phyloP scores from a whole-genome alignment of 2,329 filamentous ascomycete genomes.

The Cercospora sp. region DNA sequence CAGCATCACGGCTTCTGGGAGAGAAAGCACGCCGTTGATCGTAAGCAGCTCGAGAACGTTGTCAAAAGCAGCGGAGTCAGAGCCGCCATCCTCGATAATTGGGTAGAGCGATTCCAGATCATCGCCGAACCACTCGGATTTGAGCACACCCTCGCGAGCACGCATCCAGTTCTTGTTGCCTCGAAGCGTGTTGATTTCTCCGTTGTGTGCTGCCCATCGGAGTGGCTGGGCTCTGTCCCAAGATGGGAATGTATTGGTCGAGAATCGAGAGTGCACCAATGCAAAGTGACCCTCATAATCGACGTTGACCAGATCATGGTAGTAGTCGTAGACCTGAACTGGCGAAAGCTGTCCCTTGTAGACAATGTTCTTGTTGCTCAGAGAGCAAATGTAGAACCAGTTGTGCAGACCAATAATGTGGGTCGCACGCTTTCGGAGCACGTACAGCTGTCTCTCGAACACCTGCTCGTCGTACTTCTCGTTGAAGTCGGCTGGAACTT shows the following conservation, averaged over 20 bases:
- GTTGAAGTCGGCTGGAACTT: slow-evolving; percentile 74
- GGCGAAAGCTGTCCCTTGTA: slow-evolving; percentile 97
- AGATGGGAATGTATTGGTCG: slow-evolving; percentile 96
- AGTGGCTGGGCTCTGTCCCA: slow-evolving; percentile 97
- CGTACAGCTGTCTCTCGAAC: slow-evolving; percentile 91
- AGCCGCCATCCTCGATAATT: slow-evolving; percentile 93
- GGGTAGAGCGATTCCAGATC: slow-evolving; percentile 89
- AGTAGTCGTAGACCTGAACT: slow-evolving; percentile 96
- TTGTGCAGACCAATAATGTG: slow-evolving; percentile 94
- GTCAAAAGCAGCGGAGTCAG: slow-evolving; percentile 94
- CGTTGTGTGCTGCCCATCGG: slow-evolving; percentile 96
- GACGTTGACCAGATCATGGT: slow-evolving; percentile 92
- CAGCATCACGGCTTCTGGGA: slow-evolving; percentile 95
- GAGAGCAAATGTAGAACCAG: slow-evolving; percentile 97
- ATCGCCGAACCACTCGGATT: slow-evolving; percentile 87
- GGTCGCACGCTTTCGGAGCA: slow-evolving; percentile 90
- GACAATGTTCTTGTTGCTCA: slow-evolving; percentile 97
- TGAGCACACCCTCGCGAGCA: slow-evolving; percentile 90
- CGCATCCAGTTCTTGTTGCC: slow-evolving; percentile 99
- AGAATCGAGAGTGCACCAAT: slow-evolving; percentile 94
- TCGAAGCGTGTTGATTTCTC: slow-evolving; percentile 95
- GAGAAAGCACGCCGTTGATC: slow-evolving; percentile 92
- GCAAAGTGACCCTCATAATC: slow-evolving; percentile 98
- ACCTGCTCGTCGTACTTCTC: slow-evolving; percentile 78
- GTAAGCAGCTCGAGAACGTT: slow-evolving; percentile 91